These are phyloP conservation scores for Aspergillus aculeatinus DNA, from an alignment of 2,329 filamentous ascomycete species.

Conservation along the genomic window DNA sequence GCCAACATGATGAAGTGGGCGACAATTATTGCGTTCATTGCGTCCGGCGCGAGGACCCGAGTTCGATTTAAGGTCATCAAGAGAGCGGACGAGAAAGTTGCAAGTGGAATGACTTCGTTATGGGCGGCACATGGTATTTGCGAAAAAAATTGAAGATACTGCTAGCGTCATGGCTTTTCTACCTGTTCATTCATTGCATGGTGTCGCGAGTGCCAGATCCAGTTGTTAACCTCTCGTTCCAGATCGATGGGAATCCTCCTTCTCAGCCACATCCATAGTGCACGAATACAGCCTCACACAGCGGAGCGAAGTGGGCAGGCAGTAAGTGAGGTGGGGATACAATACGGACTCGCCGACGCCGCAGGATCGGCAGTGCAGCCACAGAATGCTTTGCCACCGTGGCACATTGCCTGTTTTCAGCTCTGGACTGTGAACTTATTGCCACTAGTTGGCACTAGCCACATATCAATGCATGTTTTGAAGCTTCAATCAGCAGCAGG, in stretches of 20 bases:
- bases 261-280: not conserved
- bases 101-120: too few species aligned
- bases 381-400: slow-evolving; percentile 7
- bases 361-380: slow-evolving; percentile 11
- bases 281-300: not conserved
- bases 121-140: too few species aligned
- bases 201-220: too few species aligned
- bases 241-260: not conserved
- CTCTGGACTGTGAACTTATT: not conserved
- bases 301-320: not conserved
- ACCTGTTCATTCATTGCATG: too few species aligned
- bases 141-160: too few species aligned
- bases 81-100: too few species aligned
- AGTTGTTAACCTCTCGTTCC: too few species aligned
- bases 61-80: too few species aligned
- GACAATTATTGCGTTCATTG: too few species aligned
- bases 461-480: slow-evolving; percentile 7
- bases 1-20: too few species aligned
- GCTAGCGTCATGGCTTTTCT: too few species aligned
- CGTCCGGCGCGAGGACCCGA: too few species aligned
- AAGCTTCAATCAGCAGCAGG: not conserved
- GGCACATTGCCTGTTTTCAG: not conserved
- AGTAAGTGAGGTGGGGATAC: not conserved
- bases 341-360: slow-evolving; percentile 3
- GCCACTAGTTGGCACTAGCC: slow-evolving; percentile 11